Evolutionary conservation across 768 basidiomycete species (phyloP).

Genomic region (Auricularia sp.): DNA sequence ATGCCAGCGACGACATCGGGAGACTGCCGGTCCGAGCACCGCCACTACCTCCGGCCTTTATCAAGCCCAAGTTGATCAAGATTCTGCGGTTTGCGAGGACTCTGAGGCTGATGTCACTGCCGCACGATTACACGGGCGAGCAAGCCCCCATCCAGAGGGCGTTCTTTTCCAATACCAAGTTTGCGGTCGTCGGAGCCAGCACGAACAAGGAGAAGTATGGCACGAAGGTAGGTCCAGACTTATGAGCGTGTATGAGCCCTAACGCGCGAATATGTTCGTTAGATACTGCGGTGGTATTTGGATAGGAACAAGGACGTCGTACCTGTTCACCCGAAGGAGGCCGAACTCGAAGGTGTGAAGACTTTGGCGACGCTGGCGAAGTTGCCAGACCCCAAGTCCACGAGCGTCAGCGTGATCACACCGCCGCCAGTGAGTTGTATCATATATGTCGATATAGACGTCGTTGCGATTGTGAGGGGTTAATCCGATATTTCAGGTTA

Average conservation of each 20-base stretch:
- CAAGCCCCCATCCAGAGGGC: slow-evolving; percentile 24
- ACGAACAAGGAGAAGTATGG: slow-evolving; percentile 72
- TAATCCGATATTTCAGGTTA: slow-evolving; percentile 38
- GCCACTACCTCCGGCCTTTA: too few relatives aligned
- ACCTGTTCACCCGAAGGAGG: slow-evolving; percentile 71
- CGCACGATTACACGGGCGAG: too few relatives aligned
- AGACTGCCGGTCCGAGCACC: too few relatives aligned
- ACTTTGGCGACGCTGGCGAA: slow-evolving; percentile 47
- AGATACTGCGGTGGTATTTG: slow-evolving; percentile 77
- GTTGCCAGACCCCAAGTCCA: slow-evolving; percentile 49
- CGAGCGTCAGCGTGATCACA: slow-evolving; percentile 71
- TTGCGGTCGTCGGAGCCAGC: slow-evolving; percentile 76
- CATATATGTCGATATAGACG: not conserved
- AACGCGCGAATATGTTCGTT: not conserved
- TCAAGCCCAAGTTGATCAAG: too few relatives aligned
- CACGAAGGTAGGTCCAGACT: slow-evolving; percentile 42
- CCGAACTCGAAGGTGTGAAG: slow-evolving; percentile 53
- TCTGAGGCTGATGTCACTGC: too few relatives aligned
- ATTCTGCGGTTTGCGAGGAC: too few relatives aligned
- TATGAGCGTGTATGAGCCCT: not conserved
- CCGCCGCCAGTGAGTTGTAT: slow-evolving; percentile 46
- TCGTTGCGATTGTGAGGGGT: not conserved
- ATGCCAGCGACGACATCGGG: too few relatives aligned
- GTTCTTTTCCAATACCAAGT: slow-evolving; percentile 55
- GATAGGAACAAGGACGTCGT: slow-evolving; percentile 46